phyloP scores from a whole-genome alignment of 2,329 filamentous ascomycete genomes.

The Neoascochyta sp. region DNA sequence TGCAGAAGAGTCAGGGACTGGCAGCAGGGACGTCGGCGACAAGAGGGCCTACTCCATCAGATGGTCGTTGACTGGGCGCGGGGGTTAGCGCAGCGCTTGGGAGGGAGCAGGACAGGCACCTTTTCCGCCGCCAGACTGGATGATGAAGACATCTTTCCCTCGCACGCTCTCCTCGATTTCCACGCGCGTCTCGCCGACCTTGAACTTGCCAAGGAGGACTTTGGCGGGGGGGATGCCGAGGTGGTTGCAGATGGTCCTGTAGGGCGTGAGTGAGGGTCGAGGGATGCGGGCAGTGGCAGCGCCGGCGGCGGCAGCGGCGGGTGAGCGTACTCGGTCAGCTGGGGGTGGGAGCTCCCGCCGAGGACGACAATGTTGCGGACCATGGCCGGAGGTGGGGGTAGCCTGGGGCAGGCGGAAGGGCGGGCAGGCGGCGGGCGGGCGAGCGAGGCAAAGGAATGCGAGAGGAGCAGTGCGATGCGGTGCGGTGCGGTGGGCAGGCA shows the following conservation, averaged over 20 bases:
- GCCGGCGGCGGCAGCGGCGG: background rate
- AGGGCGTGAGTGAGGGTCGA: constrained; percentile 5
- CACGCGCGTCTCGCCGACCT: constrained; percentile 88
- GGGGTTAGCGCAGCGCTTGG: constrained; percentile 14
- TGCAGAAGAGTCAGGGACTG: constrained; percentile 25
- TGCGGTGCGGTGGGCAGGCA: constrained; percentile 4
- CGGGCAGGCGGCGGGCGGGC: background rate
- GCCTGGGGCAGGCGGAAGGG: constrained; percentile 1
- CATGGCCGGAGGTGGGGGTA: constrained; percentile 52
- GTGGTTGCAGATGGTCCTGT: constrained; percentile 71
- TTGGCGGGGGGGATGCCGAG: constrained; percentile 83
- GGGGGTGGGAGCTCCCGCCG: constrained; percentile 87
- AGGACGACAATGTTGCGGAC: constrained; percentile 94
- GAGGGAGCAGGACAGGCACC: too few species aligned
- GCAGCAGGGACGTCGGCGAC: constrained; percentile 18
- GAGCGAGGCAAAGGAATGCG: constrained; percentile 4
- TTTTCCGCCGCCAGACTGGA: constrained; percentile 86
- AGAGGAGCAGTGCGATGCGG: constrained; percentile 7
- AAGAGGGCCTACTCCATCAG: constrained; percentile 67
- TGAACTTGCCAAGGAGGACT: constrained; percentile 85
- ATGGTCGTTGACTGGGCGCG: constrained; percentile 74
- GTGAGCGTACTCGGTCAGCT: constrained; percentile 62
- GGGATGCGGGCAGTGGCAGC: constrained; percentile 2
- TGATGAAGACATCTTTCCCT: constrained; percentile 95
- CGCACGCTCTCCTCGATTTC: constrained; percentile 96